A percentile compares a stretch with the other conserved stretches of the same genome.
Conservation (phyloP, 2,329 filamentous ascomycete genomes). For the Paraphaeosphaeria sporulosa region DNA sequence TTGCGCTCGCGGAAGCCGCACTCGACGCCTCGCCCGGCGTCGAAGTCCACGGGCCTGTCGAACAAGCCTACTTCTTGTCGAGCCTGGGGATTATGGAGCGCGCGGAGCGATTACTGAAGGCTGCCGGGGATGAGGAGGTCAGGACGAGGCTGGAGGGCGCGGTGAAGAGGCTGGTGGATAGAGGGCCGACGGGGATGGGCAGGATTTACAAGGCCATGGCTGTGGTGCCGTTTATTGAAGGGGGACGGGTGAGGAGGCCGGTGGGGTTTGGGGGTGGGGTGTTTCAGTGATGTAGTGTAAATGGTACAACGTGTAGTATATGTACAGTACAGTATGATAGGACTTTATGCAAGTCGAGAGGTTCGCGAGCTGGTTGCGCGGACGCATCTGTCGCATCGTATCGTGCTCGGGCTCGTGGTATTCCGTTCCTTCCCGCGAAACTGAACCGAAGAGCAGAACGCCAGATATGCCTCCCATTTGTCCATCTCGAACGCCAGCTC, state of each 20-base stretch:
- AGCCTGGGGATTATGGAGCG: slow-evolving; percentile 76
- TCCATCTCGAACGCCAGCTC: background rate
- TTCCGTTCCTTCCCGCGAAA: background rate
- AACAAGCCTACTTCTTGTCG: slow-evolving; percentile 81
- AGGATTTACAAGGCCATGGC: slow-evolving; percentile 93
- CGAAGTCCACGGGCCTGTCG: slow-evolving; percentile 90
- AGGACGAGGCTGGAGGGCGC: slow-evolving; percentile 69
- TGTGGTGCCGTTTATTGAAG: slow-evolving; percentile 73
- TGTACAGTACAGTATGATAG: background rate
- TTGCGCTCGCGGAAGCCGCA: slow-evolving; percentile 82
- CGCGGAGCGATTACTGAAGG: slow-evolving; percentile 37
- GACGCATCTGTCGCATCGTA: background rate
- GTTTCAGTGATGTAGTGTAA: slow-evolving; percentile 17
- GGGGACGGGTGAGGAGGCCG: slow-evolving; percentile 74
- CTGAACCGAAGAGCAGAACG: background rate
- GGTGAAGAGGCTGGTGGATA: slow-evolving; percentile 85
- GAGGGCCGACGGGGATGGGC: slow-evolving; percentile 86
- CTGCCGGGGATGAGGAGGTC: slow-evolving; percentile 49
- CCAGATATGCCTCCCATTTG: background rate
- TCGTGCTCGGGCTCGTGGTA: background rate
- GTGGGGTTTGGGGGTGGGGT: slow-evolving; percentile 87
- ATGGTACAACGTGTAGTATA: background rate
- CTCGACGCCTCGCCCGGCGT: slow-evolving; percentile 77
- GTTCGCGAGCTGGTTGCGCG: background rate
- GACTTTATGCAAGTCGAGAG: background rate